A percentile compares a stretch with the other conserved stretches of the same genome.
Evolutionary conservation across 768 basidiomycete species (phyloP).

Genomic region (Trametes elegans): DNA sequence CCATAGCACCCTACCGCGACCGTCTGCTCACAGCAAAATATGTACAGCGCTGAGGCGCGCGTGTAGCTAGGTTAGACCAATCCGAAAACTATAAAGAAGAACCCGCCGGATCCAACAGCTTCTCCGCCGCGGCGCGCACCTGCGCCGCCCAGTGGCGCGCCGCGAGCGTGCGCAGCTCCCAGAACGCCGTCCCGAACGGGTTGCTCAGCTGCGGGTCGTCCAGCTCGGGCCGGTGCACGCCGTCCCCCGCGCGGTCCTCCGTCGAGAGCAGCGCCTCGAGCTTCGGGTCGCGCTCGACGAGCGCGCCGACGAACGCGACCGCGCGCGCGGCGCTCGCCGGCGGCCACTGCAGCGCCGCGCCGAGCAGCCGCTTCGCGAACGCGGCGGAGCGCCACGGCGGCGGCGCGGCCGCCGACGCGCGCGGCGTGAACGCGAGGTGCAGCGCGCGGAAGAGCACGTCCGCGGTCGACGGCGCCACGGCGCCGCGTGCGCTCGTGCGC

Average conservation of each 20-base stretch:
- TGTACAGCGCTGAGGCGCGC: neutral
- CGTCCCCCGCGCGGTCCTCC: constrained; percentile 82
- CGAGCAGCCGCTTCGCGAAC: constrained; percentile 90
- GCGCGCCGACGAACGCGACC: constrained; percentile 67
- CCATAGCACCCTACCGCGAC: neutral
- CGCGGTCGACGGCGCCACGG: constrained; percentile 39
- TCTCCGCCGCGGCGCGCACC: constrained; percentile 65
- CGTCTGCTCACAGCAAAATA: neutral
- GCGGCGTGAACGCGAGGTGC: constrained; percentile 76
- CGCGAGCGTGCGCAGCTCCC: constrained; percentile 72
- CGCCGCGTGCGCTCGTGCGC: constrained; percentile 25
- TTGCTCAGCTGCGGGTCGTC: constrained; percentile 86
- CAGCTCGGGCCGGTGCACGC: constrained; percentile 79
- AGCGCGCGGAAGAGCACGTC: constrained; percentile 89
- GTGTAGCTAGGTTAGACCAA: constrained; percentile 11
- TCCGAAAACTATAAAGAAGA: constrained; percentile 39
- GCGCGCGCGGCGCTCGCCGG: constrained; percentile 60
- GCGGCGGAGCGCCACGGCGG: constrained; percentile 82
- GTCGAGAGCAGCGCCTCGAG: constrained; percentile 84
- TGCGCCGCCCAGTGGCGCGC: constrained; percentile 60
- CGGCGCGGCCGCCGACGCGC: constrained; percentile 48
- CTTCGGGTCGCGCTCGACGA: constrained; percentile 76
- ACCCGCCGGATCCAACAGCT: constrained; percentile 50
- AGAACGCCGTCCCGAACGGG: constrained; percentile 83
- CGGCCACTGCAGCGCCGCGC: constrained; percentile 80